Evolutionary conservation across 2,329 filamentous ascomycete species (phyloP).

Genomic region (Neofusicoccum cordaticola): DNA sequence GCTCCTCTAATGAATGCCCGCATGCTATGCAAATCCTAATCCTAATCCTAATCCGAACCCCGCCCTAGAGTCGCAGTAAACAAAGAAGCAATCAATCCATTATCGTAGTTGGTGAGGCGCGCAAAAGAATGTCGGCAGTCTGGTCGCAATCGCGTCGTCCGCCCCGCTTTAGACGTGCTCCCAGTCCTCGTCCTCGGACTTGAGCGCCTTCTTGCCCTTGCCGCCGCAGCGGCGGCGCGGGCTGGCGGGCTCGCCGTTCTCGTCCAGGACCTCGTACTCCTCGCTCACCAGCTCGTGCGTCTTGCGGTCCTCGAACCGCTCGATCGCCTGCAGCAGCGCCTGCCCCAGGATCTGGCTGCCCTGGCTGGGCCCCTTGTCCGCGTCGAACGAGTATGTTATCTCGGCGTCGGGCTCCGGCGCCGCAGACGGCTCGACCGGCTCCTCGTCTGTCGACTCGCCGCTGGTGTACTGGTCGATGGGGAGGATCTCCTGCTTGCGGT

Average conservation of each 20-base stretch:
- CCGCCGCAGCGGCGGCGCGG: conserved; percentile 24
- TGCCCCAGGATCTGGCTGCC: conserved; percentile 58
- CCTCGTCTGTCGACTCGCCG: conserved; percentile 45
- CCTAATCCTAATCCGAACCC: background rate
- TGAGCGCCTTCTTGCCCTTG: conserved; percentile 28
- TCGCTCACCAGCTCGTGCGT: conserved; percentile 60
- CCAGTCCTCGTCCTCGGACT: conserved; percentile 39
- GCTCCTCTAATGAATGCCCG: conserved; percentile 20
- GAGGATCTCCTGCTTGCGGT: conserved; percentile 39
- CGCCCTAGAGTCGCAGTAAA: background rate
- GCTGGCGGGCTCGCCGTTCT: conserved; percentile 37
- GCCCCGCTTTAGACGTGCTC: conserved; percentile 36
- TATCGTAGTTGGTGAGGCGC: background rate
- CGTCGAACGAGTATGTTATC: conserved; percentile 55
- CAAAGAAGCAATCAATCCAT: background rate
- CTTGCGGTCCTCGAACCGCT: conserved; percentile 59
- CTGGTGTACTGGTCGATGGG: conserved; percentile 26
- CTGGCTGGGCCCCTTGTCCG: conserved; percentile 46
- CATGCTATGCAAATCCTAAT: conserved; percentile 7
- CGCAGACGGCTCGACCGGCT: conserved; percentile 43
- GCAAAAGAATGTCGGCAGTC: conserved; percentile 12
- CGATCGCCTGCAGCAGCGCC: conserved; percentile 57
- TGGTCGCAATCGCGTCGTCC: background rate
- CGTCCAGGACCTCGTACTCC: conserved; percentile 57
- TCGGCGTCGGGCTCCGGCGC: conserved; percentile 47